phyloP scores from a whole-genome alignment of 2,329 filamentous ascomycete species.

The Shiraia sp. region DNA sequence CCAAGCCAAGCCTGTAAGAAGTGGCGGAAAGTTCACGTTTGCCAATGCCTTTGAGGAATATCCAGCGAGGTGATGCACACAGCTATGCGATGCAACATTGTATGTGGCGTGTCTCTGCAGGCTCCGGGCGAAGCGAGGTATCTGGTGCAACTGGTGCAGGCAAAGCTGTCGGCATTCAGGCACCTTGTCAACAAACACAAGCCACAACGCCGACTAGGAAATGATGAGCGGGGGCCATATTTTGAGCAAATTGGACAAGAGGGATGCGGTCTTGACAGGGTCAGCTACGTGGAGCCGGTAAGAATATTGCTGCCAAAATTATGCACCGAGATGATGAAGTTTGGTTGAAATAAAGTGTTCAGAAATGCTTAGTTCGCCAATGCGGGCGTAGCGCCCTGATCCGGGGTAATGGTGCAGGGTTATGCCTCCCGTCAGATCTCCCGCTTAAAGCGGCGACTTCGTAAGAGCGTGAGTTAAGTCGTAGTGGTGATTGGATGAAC shows the following conservation, averaged over 20 bases:
- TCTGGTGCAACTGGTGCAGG: slow-evolving; percentile 1
- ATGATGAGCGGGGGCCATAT: slow-evolving; percentile 23
- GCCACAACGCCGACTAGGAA: slow-evolving; percentile 10
- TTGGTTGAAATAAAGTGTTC: slow-evolving; percentile 38
- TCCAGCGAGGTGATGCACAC: not conserved
- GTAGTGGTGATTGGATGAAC: slow-evolving; percentile 6
- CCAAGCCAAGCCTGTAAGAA: no score
- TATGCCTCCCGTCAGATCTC: slow-evolving; percentile 15
- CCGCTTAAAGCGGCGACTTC: slow-evolving; percentile 23
- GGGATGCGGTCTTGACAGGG: slow-evolving; percentile 11
- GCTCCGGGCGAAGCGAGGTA: not conserved
- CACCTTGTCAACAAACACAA: slow-evolving; percentile 13
- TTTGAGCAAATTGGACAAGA: slow-evolving; percentile 14
- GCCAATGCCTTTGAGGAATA: no score
- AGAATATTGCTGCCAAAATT: slow-evolving; percentile 16
- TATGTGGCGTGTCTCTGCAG: not conserved
- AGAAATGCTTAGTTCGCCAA: slow-evolving; percentile 28
- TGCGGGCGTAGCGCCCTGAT: slow-evolving; percentile 18
- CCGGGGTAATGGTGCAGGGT: slow-evolving; percentile 17
- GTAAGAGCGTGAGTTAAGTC: slow-evolving; percentile 4
- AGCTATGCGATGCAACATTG: slow-evolving; percentile 1
- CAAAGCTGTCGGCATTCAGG: slow-evolving; percentile 24
- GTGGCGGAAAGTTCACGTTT: no score
- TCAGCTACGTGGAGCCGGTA: slow-evolving; percentile 12
- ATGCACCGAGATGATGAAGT: slow-evolving; percentile 28